A percentile compares a stretch with the other conserved stretches of the same genome.
Evolutionary conservation across 768 basidiomycete species (phyloP).

Genomic region (Dacryopinax primogenitus): DNA sequence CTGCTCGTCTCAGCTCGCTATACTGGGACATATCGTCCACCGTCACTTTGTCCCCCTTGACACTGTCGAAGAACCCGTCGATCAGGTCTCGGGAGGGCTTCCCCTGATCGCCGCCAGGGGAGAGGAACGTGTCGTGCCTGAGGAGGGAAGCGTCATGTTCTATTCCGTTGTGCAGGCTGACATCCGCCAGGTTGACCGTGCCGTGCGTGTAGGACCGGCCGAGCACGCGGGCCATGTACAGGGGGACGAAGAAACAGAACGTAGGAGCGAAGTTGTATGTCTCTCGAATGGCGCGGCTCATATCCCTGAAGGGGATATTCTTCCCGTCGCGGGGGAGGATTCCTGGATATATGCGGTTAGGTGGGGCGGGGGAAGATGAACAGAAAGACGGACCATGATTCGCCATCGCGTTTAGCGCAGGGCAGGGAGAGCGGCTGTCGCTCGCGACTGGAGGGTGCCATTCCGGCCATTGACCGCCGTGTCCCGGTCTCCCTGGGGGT

Average conservation of each 20-base stretch:
- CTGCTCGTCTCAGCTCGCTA: constrained; percentile 47
- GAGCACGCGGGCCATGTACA: constrained; percentile 45
- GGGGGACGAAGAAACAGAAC: constrained; percentile 56
- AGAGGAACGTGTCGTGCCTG: constrained; percentile 33
- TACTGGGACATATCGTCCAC: constrained; percentile 50
- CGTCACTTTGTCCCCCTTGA: constrained; percentile 34
- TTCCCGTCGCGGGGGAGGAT: constrained; percentile 52
- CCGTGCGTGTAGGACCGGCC: constrained; percentile 17
- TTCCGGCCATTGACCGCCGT: constrained; percentile 55
- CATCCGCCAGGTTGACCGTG: constrained; percentile 30
- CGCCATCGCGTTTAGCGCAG: constrained; percentile 66
- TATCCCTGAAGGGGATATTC: constrained; percentile 47
- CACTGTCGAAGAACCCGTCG: constrained; percentile 14
- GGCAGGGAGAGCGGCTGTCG: constrained; percentile 62
- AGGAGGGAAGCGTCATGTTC: constrained; percentile 25
- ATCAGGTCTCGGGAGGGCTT: constrained; percentile 43
- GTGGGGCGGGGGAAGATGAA: not conserved
- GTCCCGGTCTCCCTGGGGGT: constrained; percentile 43
- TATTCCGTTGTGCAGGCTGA: constrained; percentile 62
- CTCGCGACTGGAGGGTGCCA: constrained; percentile 42
- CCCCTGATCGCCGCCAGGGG: constrained; percentile 38
- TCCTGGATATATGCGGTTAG: constrained; percentile 19
- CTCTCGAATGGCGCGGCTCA: constrained; percentile 33
- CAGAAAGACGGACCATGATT: constrained; percentile 51
- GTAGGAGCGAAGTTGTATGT: constrained; percentile 60